These are phyloP conservation scores for Circinella minor DNA, from an alignment of 371 early-diverging fungal genomes.

Conservation along the genomic window DNA sequence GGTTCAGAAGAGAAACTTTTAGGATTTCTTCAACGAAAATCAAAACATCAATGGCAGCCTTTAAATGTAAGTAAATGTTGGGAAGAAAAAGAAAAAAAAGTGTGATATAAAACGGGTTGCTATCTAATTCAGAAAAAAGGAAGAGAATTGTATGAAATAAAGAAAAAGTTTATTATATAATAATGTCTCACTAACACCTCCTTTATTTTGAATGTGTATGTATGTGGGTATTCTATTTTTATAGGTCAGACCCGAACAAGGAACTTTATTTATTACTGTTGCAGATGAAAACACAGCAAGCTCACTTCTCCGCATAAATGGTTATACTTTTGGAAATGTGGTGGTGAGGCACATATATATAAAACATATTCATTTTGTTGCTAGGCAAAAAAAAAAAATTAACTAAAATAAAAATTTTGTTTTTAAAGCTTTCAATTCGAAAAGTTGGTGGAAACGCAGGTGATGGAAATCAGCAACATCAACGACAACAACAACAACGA, in stretches of 20 bases:
- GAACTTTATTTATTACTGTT: slow-evolving; percentile 6
- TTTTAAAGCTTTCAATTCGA: slow-evolving; percentile 17
- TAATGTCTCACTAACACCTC: no score
- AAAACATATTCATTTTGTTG: no score
- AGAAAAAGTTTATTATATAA: no score
- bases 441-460: slow-evolving; percentile 1
- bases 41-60: slow-evolving; percentile 41
- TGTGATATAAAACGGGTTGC: slow-evolving; percentile 16
- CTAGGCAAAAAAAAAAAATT: no score
- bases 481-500: neutral
- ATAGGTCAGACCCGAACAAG: slow-evolving; percentile 1
- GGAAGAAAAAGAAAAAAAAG: slow-evolving; percentile 11
- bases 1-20: slow-evolving; percentile 39
- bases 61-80: slow-evolving; percentile 28
- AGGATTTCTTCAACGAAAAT: slow-evolving; percentile 41
- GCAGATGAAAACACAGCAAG: neutral
- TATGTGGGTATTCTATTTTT: neutral
- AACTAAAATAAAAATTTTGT: neutral
- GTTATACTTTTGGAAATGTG: neutral
- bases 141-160: no score
- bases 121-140: no score
- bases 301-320: neutral
- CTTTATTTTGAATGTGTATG: neutral
- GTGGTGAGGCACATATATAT: neutral
- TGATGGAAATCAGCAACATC: slow-evolving; percentile 11